A percentile compares a stretch with the other conserved stretches of the same genome.
Conservation (phyloP, 164 flowering plant species). For the Berberis thunbergii region DNA sequence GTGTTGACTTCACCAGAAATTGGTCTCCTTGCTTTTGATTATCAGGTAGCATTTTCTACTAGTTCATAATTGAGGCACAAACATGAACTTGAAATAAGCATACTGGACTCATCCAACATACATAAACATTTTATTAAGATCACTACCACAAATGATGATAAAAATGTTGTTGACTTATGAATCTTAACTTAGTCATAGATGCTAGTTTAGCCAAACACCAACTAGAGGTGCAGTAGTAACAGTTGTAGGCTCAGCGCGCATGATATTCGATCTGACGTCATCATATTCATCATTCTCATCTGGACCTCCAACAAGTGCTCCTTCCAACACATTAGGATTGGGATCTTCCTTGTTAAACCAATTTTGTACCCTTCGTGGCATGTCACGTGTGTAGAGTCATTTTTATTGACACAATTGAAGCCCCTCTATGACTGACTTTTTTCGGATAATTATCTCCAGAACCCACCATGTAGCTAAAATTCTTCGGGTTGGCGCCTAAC, state of each 20-base stretch:
- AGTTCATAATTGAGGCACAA: no score
- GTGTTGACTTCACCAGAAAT: no score
- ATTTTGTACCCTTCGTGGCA: slow-evolving; percentile 37
- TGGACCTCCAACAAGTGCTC: slow-evolving; percentile 61
- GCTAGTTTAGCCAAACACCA: slow-evolving; percentile 27
- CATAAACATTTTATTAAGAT: no score
- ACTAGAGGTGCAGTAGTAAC: slow-evolving; percentile 35
- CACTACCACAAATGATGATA: no score
- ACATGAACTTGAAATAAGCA: no score
- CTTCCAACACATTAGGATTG: slow-evolving; percentile 52
- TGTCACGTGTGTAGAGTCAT: slow-evolving; percentile 17
- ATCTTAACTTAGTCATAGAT: no score
- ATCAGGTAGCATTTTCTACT: no score
- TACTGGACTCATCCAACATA: no score
- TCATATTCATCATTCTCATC: slow-evolving; percentile 30
- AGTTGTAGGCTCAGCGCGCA: slow-evolving; percentile 38
- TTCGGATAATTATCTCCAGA: slow-evolving; percentile 37
- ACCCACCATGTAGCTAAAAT: slow-evolving; percentile 61
- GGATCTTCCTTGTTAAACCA: slow-evolving; percentile 33
- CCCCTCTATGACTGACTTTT: slow-evolving; percentile 51
- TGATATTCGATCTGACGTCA: slow-evolving; percentile 29
- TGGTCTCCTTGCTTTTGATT: no score
- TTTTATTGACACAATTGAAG: slow-evolving; percentile 55
- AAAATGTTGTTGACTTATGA: no score
- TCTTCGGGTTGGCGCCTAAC: slow-evolving; percentile 40